These are phyloP conservation scores for Hymenoscyphus fructigenus DNA, from an alignment of 2,329 filamentous ascomycete genomes.

Conservation along the genomic window DNA sequence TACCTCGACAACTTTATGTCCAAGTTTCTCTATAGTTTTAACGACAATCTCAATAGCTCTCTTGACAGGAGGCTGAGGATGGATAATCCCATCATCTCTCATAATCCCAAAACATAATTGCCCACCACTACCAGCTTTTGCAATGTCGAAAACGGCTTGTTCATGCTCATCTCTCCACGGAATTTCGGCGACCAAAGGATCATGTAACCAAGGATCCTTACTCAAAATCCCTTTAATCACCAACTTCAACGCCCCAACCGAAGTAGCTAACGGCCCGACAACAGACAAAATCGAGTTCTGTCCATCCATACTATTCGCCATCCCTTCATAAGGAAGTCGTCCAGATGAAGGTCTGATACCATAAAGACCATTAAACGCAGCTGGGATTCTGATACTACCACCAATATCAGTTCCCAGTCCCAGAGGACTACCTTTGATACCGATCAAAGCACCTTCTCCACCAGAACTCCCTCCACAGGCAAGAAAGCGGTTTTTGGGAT, in stretches of 20 bases:
- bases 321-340: conserved; percentile 50
- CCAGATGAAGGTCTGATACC: conserved; percentile 40
- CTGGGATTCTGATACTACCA: conserved; percentile 38
- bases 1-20: conserved; percentile 54
- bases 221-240: conserved; percentile 56
- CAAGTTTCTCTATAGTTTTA: conserved; percentile 48
- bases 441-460: conserved; percentile 37
- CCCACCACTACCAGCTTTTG: conserved; percentile 36
- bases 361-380: conserved; percentile 41
- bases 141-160: conserved; percentile 39
- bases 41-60: conserved; percentile 53
- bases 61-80: conserved; percentile 56
- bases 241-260: conserved; percentile 53
- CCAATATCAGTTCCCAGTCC: conserved; percentile 40
- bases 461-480: conserved; percentile 34
- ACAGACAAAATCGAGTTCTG: conserved; percentile 63
- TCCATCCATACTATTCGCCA: conserved; percentile 59
- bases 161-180: conserved; percentile 57
- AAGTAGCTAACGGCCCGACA: conserved; percentile 61
- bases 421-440: conserved; percentile 33
- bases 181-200: conserved; percentile 63
- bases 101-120: conserved; percentile 56
- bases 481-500: conserved; percentile 35
- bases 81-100: conserved; percentile 49
- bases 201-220: conserved; percentile 62